Percentiles rank a stretch among this genome's conserved stretches.
These are phyloP conservation scores for Boeremia lycopersici DNA, from an alignment of 2,329 filamentous ascomycete species.

Conservation along the genomic window DNA sequence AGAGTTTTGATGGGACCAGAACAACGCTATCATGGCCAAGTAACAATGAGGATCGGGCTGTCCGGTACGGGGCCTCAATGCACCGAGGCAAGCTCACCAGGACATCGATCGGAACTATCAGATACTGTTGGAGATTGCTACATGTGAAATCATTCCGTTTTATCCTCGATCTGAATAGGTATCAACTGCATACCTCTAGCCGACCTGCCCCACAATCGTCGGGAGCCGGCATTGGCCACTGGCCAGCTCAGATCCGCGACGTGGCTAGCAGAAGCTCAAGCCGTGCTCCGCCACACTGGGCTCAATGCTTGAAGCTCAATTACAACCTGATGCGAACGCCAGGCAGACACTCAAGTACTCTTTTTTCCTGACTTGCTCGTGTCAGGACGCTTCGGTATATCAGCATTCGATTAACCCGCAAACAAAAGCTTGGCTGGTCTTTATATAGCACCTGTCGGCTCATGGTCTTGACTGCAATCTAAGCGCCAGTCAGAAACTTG, in stretches of 20 bases:
- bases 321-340: slow-evolving; percentile 1
- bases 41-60: too few species aligned
- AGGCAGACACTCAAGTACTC: neutral
- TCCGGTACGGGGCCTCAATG: too few species aligned
- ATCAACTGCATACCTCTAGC: neutral
- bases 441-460: slow-evolving; percentile 23
- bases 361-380: slow-evolving; percentile 3
- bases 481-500: slow-evolving; percentile 3
- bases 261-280: slow-evolving; percentile 10
- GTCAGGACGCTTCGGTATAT: neutral
- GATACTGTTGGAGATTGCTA: too few species aligned
- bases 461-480: slow-evolving; percentile 3
- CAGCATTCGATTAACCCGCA: slow-evolving; percentile 1
- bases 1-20: too few species aligned
- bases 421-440: slow-evolving; percentile 19
- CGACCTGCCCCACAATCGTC: slow-evolving; percentile 8
- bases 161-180: neutral
- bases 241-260: slow-evolving; percentile 1
- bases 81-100: too few species aligned
- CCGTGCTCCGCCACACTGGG: slow-evolving; percentile 2
- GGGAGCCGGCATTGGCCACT: slow-evolving; percentile 9
- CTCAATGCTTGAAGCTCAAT: neutral
- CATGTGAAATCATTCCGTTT: neutral
- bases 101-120: too few species aligned
- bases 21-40: too few species aligned